A percentile compares a stretch with the other conserved stretches of the same genome.
phyloP scores from a whole-genome alignment of 768 basidiomycete species.

The Flagelloscypha sp. region DNA sequence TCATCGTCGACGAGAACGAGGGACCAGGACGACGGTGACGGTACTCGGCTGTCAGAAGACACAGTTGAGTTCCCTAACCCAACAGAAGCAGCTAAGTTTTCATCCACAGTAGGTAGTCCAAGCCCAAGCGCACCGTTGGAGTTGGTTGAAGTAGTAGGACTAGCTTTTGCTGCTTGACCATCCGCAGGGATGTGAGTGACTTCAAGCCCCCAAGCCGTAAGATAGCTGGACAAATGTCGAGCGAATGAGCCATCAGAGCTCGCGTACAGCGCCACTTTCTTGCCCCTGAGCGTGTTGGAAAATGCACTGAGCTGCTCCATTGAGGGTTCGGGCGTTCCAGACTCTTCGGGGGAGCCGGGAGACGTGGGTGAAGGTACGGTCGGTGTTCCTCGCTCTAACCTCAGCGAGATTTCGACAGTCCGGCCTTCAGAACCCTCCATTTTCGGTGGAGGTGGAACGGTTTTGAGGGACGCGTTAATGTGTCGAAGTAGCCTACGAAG shows the following conservation, averaged over 20 bases:
- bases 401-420: slow-evolving; percentile 58
- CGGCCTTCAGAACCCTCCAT: slow-evolving; percentile 36
- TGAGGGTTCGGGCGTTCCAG: slow-evolving; percentile 62
- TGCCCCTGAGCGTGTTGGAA: slow-evolving; percentile 74
- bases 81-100: too few species aligned
- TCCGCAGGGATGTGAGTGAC: slow-evolving; percentile 70
- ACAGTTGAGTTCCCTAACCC: too few species aligned
- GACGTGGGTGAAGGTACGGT: slow-evolving; percentile 31
- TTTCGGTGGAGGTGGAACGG: slow-evolving; percentile 34
- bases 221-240: slow-evolving; percentile 84
- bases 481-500: slow-evolving; percentile 54
- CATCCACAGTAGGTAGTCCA: too few species aligned
- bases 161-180: slow-evolving; percentile 16
- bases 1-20: slow-evolving; percentile 95
- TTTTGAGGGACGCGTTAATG: slow-evolving; percentile 38
- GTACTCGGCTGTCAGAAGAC: slow-evolving; percentile 14
- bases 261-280: slow-evolving; percentile 77
- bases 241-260: slow-evolving; percentile 85
- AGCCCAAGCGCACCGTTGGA: too few species aligned
- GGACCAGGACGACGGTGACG: slow-evolving; percentile 27
- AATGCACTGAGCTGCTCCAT: slow-evolving; percentile 73
- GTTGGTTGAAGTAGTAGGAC: slow-evolving; percentile 3
- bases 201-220: slow-evolving; percentile 94
- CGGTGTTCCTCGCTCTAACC: slow-evolving; percentile 51
- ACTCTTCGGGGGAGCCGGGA: slow-evolving; percentile 35